Conservation (phyloP, 139 green algal genomes). For the Coccomyxa sp. region DNA sequence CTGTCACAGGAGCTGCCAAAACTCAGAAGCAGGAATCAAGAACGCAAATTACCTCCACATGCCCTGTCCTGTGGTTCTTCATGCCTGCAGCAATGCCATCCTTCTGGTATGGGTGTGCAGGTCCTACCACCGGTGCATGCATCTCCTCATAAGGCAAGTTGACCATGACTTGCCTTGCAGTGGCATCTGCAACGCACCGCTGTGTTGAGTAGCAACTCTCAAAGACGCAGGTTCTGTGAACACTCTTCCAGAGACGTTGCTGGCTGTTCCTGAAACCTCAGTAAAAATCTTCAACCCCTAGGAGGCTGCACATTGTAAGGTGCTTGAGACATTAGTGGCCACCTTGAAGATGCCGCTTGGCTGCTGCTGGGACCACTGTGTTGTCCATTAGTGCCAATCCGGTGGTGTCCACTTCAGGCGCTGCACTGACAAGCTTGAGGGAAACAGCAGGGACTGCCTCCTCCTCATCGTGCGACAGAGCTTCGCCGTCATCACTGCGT, state of each 20-base stretch:
- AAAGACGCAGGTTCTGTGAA: background rate
- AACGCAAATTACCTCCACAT: constrained; percentile 58
- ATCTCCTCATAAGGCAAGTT: constrained; percentile 83
- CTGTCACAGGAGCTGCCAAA: background rate
- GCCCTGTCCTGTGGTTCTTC: constrained; percentile 76
- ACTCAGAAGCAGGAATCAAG: background rate
- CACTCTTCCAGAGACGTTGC: background rate
- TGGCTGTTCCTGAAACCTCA: no score
- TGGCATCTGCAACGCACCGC: constrained; percentile 44
- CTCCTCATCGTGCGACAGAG: background rate
- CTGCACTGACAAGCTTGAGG: background rate
- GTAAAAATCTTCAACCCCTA: background rate
- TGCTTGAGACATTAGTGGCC: no score
- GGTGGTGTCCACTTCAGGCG: constrained; percentile 44
- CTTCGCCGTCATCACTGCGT: background rate
- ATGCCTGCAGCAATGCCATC: constrained; percentile 67
- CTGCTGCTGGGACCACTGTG: constrained; percentile 21
- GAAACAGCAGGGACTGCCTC: background rate
- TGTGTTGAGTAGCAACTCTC: background rate
- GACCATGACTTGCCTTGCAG: constrained; percentile 53
- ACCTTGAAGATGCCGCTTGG: constrained; percentile 40
- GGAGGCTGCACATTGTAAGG: background rate
- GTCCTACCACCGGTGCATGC: constrained; percentile 71
- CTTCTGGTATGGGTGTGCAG: constrained; percentile 65
- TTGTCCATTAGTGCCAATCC: constrained; percentile 46